Evolutionary conservation across 129 eudicot species (phyloP).

Genomic region (Dittrichia graveolens): DNA sequence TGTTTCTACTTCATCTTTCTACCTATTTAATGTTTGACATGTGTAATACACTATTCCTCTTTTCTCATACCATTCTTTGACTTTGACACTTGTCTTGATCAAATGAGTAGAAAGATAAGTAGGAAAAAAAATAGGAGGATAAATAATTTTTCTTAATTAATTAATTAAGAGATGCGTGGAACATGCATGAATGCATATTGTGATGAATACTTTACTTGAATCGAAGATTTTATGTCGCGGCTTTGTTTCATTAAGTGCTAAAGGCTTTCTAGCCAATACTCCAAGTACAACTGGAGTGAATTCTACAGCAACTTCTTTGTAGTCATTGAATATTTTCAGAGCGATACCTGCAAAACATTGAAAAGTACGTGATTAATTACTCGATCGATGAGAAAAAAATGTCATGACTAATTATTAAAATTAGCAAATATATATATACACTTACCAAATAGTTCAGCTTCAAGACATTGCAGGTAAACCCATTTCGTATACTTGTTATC

Average conservation of each 20-base stretch:
- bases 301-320: not conserved
- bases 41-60: no score
- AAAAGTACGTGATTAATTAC: not conserved
- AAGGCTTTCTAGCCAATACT: slow-evolving; percentile 34
- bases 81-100: no score
- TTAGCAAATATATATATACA: not conserved
- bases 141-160: no score
- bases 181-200: not conserved
- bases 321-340: slow-evolving; percentile 12
- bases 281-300: slow-evolving; percentile 17
- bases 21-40: no score
- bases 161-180: no score
- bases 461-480: slow-evolving; percentile 29
- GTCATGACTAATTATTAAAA: not conserved
- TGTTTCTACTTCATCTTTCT: no score
- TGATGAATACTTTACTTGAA: slow-evolving; percentile 25
- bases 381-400: not conserved
- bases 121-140: no score
- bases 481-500: not conserved
- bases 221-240: not conserved
- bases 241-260: slow-evolving; percentile 11
- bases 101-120: no score
- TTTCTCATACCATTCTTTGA: no score
- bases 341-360: slow-evolving; percentile 32
- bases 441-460: slow-evolving; percentile 38